These are phyloP conservation scores for Polyporus arcularius DNA, from an alignment of 768 basidiomycete species.

Conservation along the genomic window DNA sequence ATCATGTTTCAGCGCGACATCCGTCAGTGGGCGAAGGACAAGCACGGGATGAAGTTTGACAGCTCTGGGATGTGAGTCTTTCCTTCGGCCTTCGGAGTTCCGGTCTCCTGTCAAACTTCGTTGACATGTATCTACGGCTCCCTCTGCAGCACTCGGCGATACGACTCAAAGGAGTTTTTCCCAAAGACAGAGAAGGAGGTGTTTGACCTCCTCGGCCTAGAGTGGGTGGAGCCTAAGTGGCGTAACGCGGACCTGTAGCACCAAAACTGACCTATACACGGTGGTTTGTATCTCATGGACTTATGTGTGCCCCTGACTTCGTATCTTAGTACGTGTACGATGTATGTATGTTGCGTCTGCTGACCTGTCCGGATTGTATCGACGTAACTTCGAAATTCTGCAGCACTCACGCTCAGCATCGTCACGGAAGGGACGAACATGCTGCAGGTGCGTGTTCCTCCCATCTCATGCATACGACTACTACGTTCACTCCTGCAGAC, in stretches of 20 bases:
- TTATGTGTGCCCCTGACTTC: no score
- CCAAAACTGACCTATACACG: no score
- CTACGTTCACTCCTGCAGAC: no score
- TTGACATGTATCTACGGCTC: neutral
- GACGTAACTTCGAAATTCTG: no score
- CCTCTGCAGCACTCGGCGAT: conserved; percentile 53
- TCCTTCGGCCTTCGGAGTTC: neutral
- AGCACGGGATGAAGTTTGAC: conserved; percentile 78
- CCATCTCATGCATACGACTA: no score
- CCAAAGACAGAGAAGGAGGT: conserved; percentile 72
- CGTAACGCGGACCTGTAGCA: conserved; percentile 61
- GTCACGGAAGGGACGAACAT: no score
- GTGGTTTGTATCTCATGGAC: no score
- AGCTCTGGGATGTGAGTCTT: conserved; percentile 71
- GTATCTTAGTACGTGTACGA: no score
- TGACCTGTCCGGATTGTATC: no score
- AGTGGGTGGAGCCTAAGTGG: conserved; percentile 69
- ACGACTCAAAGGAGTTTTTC: conserved; percentile 59
- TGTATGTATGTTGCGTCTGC: no score
- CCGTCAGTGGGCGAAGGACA: conserved; percentile 67
- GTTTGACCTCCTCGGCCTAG: conserved; percentile 68
- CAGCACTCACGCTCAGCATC: no score
- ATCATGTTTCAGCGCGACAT: conserved; percentile 90
- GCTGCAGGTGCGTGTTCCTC: no score
- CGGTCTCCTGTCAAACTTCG: neutral